Conservation (phyloP, 164 flowering plant species). For the Magnolia changhungtana region DNA sequence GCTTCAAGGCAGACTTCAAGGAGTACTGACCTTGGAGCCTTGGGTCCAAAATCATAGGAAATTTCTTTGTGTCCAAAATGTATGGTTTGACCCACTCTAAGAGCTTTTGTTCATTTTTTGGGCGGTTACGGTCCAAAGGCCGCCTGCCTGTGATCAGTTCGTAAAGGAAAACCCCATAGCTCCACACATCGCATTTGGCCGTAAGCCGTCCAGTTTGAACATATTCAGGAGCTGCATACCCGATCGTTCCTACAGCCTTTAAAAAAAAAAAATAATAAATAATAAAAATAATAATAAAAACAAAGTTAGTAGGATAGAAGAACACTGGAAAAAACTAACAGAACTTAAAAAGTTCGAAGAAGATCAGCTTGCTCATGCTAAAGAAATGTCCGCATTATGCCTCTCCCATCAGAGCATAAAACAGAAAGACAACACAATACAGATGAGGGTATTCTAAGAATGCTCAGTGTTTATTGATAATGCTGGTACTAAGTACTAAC, state of each 20-base stretch:
- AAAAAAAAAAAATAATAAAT: neutral
- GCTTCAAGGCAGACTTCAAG: slow-evolving; percentile 57
- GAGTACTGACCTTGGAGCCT: slow-evolving; percentile 55
- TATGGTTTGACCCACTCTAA: slow-evolving; percentile 82
- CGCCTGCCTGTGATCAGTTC: slow-evolving; percentile 89
- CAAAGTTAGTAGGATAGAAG: neutral
- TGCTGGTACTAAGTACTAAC: no score
- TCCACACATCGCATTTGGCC: slow-evolving; percentile 81
- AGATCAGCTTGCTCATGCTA: neutral
- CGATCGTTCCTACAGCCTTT: slow-evolving; percentile 88
- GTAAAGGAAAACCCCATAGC: slow-evolving; percentile 82
- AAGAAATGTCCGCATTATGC: neutral
- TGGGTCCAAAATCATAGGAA: slow-evolving; percentile 66
- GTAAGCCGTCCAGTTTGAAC: slow-evolving; percentile 83
- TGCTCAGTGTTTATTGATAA: no score
- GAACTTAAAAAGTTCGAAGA: neutral
- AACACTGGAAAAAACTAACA: neutral
- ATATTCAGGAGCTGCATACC: slow-evolving; percentile 97
- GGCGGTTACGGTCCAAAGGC: slow-evolving; percentile 71
- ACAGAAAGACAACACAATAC: no score
- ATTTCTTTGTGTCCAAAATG: slow-evolving; percentile 55
- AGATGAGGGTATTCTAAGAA: no score
- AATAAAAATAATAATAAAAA: neutral
- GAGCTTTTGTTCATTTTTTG: slow-evolving; percentile 74
- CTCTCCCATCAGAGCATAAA: no score